These are phyloP conservation scores for Fusarium albosuccineum DNA, from an alignment of 2,329 filamentous ascomycete species.

Conservation along the genomic window DNA sequence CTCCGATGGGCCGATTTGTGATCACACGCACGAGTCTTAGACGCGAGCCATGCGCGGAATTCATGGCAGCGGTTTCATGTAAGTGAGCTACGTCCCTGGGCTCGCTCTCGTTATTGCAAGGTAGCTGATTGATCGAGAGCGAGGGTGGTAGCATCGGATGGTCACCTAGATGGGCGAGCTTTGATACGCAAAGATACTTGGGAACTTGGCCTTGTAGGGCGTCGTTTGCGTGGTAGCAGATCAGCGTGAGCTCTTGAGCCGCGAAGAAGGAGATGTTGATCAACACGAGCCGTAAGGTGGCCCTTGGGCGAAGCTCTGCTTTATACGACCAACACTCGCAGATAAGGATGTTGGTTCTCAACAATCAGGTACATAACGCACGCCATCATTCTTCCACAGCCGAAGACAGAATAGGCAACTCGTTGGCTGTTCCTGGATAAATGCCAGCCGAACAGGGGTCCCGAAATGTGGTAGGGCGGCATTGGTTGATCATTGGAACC, in stretches of 20 bases:
- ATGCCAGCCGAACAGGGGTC: conserved; percentile 31
- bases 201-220: neutral
- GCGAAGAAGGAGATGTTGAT: neutral
- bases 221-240: neutral
- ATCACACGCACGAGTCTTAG: conserved; percentile 36
- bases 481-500: conserved; percentile 18
- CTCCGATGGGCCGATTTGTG: conserved; percentile 39
- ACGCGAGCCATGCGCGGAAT: conserved; percentile 3
- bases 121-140: conserved; percentile 26
- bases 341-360: conserved; percentile 24
- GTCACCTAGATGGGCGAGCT: conserved; percentile 33
- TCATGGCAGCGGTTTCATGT: conserved; percentile 23
- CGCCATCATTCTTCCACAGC: conserved; percentile 18
- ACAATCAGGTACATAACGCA: conserved; percentile 3
- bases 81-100: conserved; percentile 28
- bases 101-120: conserved; percentile 12
- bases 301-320: conserved; percentile 23
- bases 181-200: neutral
- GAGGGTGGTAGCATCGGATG: conserved; percentile 36
- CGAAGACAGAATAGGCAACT: conserved; percentile 34
- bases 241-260: neutral
- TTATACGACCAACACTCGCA: conserved; percentile 24
- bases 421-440: conserved; percentile 40
- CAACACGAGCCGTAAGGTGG: neutral
- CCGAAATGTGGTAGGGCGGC: conserved; percentile 22